Percentiles rank a stretch among this genome's conserved stretches.
Conservation (phyloP, 1,284 basidiomycete genomes). For the Irpex sp. region DNA sequence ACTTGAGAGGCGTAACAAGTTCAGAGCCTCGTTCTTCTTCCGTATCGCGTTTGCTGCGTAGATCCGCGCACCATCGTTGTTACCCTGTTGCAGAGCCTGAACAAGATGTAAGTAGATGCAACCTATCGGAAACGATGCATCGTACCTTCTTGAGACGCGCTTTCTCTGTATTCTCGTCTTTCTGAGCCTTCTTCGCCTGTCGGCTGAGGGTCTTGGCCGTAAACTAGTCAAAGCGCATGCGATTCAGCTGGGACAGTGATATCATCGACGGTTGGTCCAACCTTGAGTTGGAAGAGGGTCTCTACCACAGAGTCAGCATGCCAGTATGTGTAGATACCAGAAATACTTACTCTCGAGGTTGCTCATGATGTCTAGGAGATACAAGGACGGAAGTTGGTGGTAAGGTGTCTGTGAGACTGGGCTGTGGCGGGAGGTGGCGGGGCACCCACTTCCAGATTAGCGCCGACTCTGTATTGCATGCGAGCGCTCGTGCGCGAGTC, state of each 20-base stretch:
- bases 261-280: conserved; percentile 23
- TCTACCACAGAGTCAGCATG: conserved; percentile 50
- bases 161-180: conserved; percentile 88
- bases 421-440: background rate
- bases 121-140: background rate
- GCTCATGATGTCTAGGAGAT: conserved; percentile 53
- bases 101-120: background rate
- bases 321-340: background rate
- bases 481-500: background rate
- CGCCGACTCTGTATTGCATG: background rate
- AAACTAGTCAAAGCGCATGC: conserved; percentile 54
- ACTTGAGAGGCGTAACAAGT: conserved; percentile 83
- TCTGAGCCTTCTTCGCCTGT: conserved; percentile 94
- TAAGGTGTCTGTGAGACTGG: background rate
- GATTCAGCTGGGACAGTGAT: conserved; percentile 14
- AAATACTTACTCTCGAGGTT: conserved; percentile 80
- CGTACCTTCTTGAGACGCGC: conserved; percentile 85
- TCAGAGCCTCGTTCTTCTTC: conserved; percentile 95
- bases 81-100: conserved; percentile 95
- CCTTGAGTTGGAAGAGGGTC: conserved; percentile 95
- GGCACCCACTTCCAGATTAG: background rate
- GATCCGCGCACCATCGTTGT: conserved; percentile 97
- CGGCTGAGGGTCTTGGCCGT: conserved; percentile 90
- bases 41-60: conserved; percentile 98
- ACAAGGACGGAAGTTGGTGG: background rate